Evolutionary conservation across 1,139 yeast species (phyloP).

Genomic region (Scheffersomyces cryptocercus): DNA sequence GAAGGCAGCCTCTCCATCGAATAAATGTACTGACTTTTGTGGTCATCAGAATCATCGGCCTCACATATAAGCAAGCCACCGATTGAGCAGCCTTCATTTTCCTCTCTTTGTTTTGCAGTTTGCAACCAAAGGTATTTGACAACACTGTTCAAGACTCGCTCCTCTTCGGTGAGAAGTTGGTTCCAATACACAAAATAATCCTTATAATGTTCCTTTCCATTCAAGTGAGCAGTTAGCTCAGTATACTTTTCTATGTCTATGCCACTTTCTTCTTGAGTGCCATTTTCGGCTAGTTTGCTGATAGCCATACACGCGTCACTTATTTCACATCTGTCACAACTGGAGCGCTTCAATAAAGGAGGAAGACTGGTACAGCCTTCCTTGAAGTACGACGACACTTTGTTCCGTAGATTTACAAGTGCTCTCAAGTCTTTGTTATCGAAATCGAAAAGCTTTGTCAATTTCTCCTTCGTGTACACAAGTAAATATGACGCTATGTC

Average conservation of each 20-base stretch:
- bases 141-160: slow-evolving; percentile 52
- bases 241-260: slow-evolving; percentile 47
- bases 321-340: slow-evolving; percentile 70
- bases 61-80: slow-evolving; percentile 44
- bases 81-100: slow-evolving; percentile 58
- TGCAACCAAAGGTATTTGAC: slow-evolving; percentile 71
- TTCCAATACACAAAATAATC: slow-evolving; percentile 76
- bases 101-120: slow-evolving; percentile 62
- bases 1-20: slow-evolving; percentile 39
- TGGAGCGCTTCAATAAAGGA: slow-evolving; percentile 50
- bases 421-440: slow-evolving; percentile 58
- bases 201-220: slow-evolving; percentile 35
- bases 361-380: slow-evolving; percentile 59
- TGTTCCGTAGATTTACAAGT: slow-evolving; percentile 68
- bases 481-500: slow-evolving; percentile 66
- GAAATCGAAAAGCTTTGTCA: slow-evolving; percentile 59
- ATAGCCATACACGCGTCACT: slow-evolving; percentile 68
- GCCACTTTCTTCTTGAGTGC: slow-evolving; percentile 51
- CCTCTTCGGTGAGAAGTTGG: slow-evolving; percentile 70
- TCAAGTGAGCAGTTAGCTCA: slow-evolving; percentile 52
- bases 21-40: slow-evolving; percentile 39
- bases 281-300: slow-evolving; percentile 61
- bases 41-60: slow-evolving; percentile 23
- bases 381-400: slow-evolving; percentile 59
- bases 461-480: slow-evolving; percentile 68